Evolutionary conservation across 2,329 filamentous ascomycete species (phyloP), one percentile per base, ranked within the genome.

Genomic region (Xylariaceae sp.): DNA sequence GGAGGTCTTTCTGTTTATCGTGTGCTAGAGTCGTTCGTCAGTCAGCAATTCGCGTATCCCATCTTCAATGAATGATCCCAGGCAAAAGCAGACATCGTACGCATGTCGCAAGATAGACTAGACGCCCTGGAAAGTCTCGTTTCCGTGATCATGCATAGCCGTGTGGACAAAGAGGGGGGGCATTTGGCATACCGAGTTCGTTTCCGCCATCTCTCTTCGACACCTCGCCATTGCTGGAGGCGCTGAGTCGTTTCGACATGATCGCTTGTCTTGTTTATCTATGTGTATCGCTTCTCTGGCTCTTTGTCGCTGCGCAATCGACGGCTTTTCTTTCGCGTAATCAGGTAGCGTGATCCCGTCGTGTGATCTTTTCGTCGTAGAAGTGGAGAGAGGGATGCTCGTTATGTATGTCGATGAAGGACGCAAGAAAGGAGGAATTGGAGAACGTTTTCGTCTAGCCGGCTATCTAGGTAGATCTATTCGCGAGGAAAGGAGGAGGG

Each of bases 1-100:
- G 79, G 44, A 91, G 80, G 62, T 81, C 79, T 69, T 86, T 88
- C 73, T 91, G 88, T 76, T 90, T 91, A 72, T 91, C 85, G 63
- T 82, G 75, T 48, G 77, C 84, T 88, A 59, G 46, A 43, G 3
- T 7, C 27, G 6, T 67, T 30, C 12, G 44, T 64, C 53, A 64
- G 61, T 51, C 32, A 30, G 4, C 7, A 2, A 27, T 19, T 42
- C 35, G 11, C 12, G 26, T 47, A 35, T 19, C 29, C 6, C 2
- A 45, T 7, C n/a, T 30, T 9, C 6, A 11, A 39, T 9, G 32
- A 45, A n/a, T 29, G 19, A 19, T 19, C 19, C 19, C 19, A 19
- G 19, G 19, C 19, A 19, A 19, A 19, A 19, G 19, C 30, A 9
- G 32, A 35, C 30, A 32, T 9, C 7, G 7, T 7, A 43, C 4